Evolutionary conservation across 2,329 filamentous ascomycete species (phyloP), one percentile per base, ranked within the genome.

Genomic region (Colletotrichum abscissum): DNA sequence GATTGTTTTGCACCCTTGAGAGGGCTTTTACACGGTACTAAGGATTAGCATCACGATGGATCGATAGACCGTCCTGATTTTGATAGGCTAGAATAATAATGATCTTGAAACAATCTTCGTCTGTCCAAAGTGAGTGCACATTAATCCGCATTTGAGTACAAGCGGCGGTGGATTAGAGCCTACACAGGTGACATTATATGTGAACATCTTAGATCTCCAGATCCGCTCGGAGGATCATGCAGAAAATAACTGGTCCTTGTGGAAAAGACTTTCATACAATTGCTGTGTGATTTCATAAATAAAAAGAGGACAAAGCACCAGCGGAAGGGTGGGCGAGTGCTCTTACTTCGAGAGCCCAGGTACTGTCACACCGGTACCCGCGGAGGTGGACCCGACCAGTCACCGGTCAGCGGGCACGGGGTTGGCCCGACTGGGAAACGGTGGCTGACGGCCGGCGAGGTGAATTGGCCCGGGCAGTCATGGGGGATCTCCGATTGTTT

Each of bases 51-150:
- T 69, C 14, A 26, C 33, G 49, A 28, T 16, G 24, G 42, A 62
- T 19, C 8, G 26, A 52, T 42, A 42, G 19, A 28, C 46, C 55
- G 19, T 42, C 55, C 38, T 60, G 67, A 60, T 35, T 56, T 52
- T 55, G 60, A 65, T 65, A 57, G 19, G 60, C 54, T 64, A 16
- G 62, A 62, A 4, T 65, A 70, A 70, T 73, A 38, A 73, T 57
- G 54, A 62, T 54, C 33, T 69, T 64, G 30, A 49, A 24, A 22
- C n/a, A 65, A 38, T 5, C 4, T 8, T 35, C 6, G 5, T 11
- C 4, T 9, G 8, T 6, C 16, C 8, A 56, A 49, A n/a, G n/a
- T n/a, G n/a, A n/a, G n/a, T n/a, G n/a, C n/a, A 49, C 7, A 19
- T n/a, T n/a, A 0, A 4, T 22, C n/a, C 8, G 42, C 1, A 1